These are phyloP conservation scores for Dryas alaskensis DNA, from an alignment of 306 rosid genomes.

Conservation along the genomic window DNA sequence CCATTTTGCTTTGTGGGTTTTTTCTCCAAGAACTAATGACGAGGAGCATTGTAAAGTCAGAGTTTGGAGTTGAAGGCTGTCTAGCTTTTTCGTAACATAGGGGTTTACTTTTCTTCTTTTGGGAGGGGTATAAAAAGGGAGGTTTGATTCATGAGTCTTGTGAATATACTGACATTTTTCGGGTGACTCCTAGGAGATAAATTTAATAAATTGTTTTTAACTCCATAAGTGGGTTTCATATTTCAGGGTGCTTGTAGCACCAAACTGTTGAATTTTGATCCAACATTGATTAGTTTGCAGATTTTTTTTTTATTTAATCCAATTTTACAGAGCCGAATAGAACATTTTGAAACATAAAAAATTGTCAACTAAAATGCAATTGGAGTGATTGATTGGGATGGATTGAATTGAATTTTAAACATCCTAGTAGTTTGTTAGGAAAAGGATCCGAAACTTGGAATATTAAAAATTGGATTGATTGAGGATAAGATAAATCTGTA, in stretches of 20 bases:
- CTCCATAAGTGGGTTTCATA: neutral
- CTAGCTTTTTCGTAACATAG: neutral
- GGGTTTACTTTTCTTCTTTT: neutral
- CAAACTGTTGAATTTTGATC: neutral
- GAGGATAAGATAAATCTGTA: neutral
- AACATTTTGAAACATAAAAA: no score
- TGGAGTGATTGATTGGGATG: neutral
- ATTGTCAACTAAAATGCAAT: no score
- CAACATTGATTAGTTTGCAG: neutral
- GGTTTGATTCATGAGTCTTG: neutral
- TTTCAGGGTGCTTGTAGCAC: neutral
- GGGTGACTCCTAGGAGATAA: neutral
- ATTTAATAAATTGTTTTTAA: neutral
- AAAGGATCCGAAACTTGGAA: neutral
- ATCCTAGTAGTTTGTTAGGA: neutral
- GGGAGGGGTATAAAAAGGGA: neutral
- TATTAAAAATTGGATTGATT: neutral
- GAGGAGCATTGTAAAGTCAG: neutral
- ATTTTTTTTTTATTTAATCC: neutral
- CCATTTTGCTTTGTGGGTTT: neutral
- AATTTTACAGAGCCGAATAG: no score
- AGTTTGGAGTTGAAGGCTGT: neutral
- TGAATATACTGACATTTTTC: conserved; percentile 9
- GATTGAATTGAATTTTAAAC: neutral
- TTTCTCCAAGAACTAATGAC: neutral